Percentiles rank a stretch among this genome's conserved stretches.
Evolutionary conservation across 2,329 filamentous ascomycete species (phyloP).

Genomic region (Clarireedia homoeocarpa): DNA sequence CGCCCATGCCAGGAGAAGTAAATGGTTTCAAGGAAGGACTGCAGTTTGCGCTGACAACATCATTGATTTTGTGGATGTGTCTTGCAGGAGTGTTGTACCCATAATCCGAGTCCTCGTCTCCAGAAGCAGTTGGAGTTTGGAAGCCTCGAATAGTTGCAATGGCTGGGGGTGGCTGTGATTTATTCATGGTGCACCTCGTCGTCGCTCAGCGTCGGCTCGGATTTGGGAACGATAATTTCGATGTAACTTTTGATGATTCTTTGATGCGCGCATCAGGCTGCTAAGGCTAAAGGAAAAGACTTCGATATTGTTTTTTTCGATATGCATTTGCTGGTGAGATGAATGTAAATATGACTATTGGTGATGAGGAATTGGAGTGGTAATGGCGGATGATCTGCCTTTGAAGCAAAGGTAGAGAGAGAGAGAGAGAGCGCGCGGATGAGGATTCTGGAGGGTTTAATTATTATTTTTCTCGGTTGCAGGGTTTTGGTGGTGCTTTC

Average conservation of each 20-base stretch:
- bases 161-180: slow-evolving; percentile 19
- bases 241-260: slow-evolving; percentile 27
- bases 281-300: slow-evolving; percentile 15
- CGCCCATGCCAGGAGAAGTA: slow-evolving; percentile 46
- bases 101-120: slow-evolving; percentile 48
- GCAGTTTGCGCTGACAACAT: slow-evolving; percentile 48
- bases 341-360: neutral
- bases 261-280: slow-evolving; percentile 27
- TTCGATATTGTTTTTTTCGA: slow-evolving; percentile 22
- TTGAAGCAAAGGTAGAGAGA: too few relatives aligned
- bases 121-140: slow-evolving; percentile 36
- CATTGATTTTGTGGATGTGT: slow-evolving; percentile 28
- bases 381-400: too few relatives aligned
- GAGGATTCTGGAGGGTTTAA: too few relatives aligned
- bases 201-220: slow-evolving; percentile 29
- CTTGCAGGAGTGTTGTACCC: slow-evolving; percentile 33
- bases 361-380: neutral
- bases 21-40: slow-evolving; percentile 50
- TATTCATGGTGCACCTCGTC: slow-evolving; percentile 26
- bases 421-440: too few relatives aligned
- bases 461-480: too few relatives aligned
- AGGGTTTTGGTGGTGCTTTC: too few relatives aligned
- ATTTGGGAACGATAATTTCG: slow-evolving; percentile 30
- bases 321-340: slow-evolving; percentile 28
- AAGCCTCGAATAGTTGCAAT: slow-evolving; percentile 29